Evolutionary conservation across 768 basidiomycete genomes (phyloP).

Genomic region (Galerina sulciceps): DNA sequence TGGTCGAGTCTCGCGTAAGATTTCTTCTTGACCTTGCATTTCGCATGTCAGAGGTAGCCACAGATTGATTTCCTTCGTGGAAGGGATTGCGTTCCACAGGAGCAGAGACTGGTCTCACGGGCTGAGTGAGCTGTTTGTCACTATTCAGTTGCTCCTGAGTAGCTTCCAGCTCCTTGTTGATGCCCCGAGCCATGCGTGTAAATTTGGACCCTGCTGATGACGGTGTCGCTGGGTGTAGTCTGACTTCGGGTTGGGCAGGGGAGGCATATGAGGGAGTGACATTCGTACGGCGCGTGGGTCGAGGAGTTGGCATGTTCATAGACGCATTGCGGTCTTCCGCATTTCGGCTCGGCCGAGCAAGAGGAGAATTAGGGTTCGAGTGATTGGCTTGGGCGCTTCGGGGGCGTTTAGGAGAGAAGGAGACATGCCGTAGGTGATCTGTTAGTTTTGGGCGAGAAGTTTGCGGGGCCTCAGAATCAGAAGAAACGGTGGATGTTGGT

Average conservation of each 20-base stretch:
- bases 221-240: constrained; percentile 65
- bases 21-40: constrained; percentile 23
- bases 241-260: constrained; percentile 48
- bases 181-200: constrained; percentile 58
- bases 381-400: constrained; percentile 44
- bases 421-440: constrained; percentile 70
- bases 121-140: background rate
- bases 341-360: constrained; percentile 18
- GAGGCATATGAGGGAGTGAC: constrained; percentile 30
- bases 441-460: constrained; percentile 63
- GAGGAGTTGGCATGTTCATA: constrained; percentile 35
- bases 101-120: constrained; percentile 12
- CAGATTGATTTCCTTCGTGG: constrained; percentile 33
- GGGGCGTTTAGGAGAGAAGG: constrained; percentile 79
- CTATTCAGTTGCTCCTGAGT: constrained; percentile 18
- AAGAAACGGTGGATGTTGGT: constrained; percentile 49
- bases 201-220: constrained; percentile 60
- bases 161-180: constrained; percentile 39
- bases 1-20: constrained; percentile 27
- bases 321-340: constrained; percentile 14
- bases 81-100: constrained; percentile 40
- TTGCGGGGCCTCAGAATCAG: constrained; percentile 51
- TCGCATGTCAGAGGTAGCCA: constrained; percentile 7
- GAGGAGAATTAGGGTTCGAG: constrained; percentile 29
- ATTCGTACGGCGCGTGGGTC: constrained; percentile 32